These are phyloP conservation scores for Penicillium hesseltinei DNA, from an alignment of 2,329 filamentous ascomycete genomes.

Conservation along the genomic window DNA sequence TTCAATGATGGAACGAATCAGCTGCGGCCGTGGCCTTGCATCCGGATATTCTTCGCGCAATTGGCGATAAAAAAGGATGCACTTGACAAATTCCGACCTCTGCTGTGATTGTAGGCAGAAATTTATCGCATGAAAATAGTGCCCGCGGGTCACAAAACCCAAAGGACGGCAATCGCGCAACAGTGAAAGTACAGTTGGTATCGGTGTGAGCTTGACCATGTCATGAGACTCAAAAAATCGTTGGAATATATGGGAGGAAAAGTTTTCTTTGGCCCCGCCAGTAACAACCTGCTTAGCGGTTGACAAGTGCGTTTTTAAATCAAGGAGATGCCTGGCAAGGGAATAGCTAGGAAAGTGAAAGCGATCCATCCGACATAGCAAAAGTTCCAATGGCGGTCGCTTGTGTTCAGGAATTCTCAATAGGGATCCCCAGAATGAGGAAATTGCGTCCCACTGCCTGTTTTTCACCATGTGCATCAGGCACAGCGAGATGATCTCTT, in stretches of 20 bases:
- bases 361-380: not conserved
- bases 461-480: constrained; percentile 34
- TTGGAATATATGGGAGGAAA: not conserved
- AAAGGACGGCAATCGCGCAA: constrained; percentile 27
- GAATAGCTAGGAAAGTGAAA: not conserved
- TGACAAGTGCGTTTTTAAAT: not conserved
- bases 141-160: constrained; percentile 21
- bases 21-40: constrained; percentile 17
- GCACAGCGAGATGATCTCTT: constrained; percentile 27
- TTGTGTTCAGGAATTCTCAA: not conserved
- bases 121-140: constrained; percentile 27
- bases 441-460: constrained; percentile 31
- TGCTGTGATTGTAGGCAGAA: constrained; percentile 26
- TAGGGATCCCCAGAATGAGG: constrained; percentile 21
- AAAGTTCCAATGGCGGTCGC: not conserved
- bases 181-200: constrained; percentile 21
- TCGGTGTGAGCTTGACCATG: not conserved
- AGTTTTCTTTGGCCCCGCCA: not conserved
- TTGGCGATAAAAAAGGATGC: constrained; percentile 43
- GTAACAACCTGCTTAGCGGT: too few relatives aligned
- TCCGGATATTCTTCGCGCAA: constrained; percentile 36
- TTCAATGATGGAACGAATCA: constrained; percentile 29
- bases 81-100: constrained; percentile 28
- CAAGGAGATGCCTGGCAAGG: constrained; percentile 1
- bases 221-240: not conserved